These are phyloP conservation scores for Leptographium radiaticola DNA, from an alignment of 2,329 filamentous ascomycete genomes.

Conservation along the genomic window DNA sequence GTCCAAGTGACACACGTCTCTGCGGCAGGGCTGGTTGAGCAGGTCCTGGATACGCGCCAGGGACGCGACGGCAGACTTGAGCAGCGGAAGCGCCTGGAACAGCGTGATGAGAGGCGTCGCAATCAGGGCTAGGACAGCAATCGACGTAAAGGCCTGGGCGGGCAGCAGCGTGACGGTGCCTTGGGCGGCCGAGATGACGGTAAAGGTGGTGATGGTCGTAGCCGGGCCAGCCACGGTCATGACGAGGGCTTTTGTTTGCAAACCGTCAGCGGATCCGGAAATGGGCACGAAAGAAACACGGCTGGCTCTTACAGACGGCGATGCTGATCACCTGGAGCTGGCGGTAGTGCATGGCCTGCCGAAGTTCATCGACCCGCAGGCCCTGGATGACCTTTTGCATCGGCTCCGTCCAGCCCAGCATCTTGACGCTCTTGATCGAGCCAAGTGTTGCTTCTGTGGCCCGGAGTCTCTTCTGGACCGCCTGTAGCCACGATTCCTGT, in stretches of 20 bases:
- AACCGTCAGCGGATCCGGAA: neutral
- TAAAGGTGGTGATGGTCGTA: neutral
- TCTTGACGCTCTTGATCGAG: neutral
- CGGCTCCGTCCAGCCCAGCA: neutral
- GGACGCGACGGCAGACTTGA: constrained; percentile 1
- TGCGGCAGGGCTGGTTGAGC: neutral
- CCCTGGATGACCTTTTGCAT: neutral
- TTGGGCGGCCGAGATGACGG: neutral
- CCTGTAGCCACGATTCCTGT: neutral
- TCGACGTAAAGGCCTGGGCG: constrained; percentile 1
- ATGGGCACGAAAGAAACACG: neutral
- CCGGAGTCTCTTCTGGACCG: neutral
- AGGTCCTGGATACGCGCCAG: constrained; percentile 3
- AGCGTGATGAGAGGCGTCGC: constrained; percentile 1
- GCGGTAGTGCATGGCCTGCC: neutral
- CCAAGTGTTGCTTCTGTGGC: constrained; percentile 1
- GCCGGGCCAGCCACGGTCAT: neutral
- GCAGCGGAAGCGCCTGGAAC: constrained; percentile 1
- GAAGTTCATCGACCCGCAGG: neutral
- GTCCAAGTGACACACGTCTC: neutral
- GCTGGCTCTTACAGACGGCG: neutral
- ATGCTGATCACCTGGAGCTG: neutral
- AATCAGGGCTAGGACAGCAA: constrained; percentile 1
- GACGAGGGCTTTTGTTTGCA: neutral
- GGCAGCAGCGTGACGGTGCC: neutral